phyloP scores from a whole-genome alignment of 2,329 filamentous ascomycete species.

The Fusarium globosum region DNA sequence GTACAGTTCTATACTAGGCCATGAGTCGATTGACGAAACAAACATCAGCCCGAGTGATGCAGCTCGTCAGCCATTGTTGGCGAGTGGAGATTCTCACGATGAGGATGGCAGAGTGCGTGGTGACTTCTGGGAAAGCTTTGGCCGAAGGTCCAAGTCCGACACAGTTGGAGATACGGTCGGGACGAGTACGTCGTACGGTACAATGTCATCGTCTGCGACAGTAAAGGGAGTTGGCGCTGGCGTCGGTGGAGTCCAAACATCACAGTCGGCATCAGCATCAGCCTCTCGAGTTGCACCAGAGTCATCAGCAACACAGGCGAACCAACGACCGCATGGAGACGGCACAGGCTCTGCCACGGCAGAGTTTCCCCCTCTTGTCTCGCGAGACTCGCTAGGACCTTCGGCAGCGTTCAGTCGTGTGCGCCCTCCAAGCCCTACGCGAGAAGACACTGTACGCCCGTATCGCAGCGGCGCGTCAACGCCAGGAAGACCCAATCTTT shows the following conservation, averaged over 20 bases:
- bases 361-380: conserved; percentile 40
- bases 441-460: conserved; percentile 35
- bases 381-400: conserved; percentile 20
- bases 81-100: conserved; percentile 12
- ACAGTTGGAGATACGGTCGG: conserved; percentile 5
- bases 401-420: conserved; percentile 26
- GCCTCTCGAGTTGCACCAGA: conserved; percentile 23
- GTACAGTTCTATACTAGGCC: conserved; percentile 26
- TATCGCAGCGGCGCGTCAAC: conserved; percentile 40
- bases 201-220: conserved; percentile 46
- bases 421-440: conserved; percentile 43
- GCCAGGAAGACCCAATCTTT: conserved; percentile 58
- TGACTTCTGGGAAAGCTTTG: conserved; percentile 29
- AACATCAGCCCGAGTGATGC: conserved; percentile 25
- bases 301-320: neutral
- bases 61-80: conserved; percentile 40
- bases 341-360: conserved; percentile 25
- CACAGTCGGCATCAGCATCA: conserved; percentile 12
- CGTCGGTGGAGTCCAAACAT: conserved; percentile 8
- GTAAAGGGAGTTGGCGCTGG: conserved; percentile 25
- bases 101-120: conserved; percentile 15
- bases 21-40: conserved; percentile 49
- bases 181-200: conserved; percentile 49
- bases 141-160: conserved; percentile 27
- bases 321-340: neutral